Base-by-base conservation (phyloP, 352 stramenopile genomes). In the Thalassiosira delicatula region DNA sequence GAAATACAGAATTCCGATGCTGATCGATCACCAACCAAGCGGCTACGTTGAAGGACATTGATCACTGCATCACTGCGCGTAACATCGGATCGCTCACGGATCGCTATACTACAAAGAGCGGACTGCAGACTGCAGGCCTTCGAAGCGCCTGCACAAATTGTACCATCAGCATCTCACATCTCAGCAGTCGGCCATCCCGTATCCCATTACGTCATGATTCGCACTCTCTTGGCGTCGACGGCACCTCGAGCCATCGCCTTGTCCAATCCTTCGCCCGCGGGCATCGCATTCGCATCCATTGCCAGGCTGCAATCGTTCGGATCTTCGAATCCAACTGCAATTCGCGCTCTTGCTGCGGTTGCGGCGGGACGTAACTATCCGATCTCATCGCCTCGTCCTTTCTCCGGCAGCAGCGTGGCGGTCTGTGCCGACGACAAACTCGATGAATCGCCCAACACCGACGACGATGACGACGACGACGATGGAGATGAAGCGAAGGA, bases 341-440 rank as follows among this genome's bases (percentile, higher is more conserved):
- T 67, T 19, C 29, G 57, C 54, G 70, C 63, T 21, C 60, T 70
- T 29, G 56, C 30, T n/a, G n/a, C n/a, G n/a, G n/a, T n/a, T 21
- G 70, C 63, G 14, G 49, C 70, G 25, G 60, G 67, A 35, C 74
- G 79, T 53, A 67, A 74, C 25, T 85, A 77, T 42, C 77, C 69
- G 19, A 60, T 81, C 32, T 17, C 78, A 14, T 59, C 44, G 25
- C 61, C 61, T 54, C 72, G 73, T 17, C 42, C 51, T 3, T 86
- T 83, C 60, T 83, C 80, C 3, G 65, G 44, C 23, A n/a, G n/a
- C n/a, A n/a, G n/a, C n/a, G n/a, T n/a, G n/a, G 37, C 25, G 14
- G 53, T 73, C 11, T 53, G n/a, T n/a, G n/a, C 53, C 9, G 54
- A 69, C 40, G 23, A 62, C 23, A 40, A 53, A 5, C 14, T 19